phyloP scores from a whole-genome alignment of 129 eudicot genomes.

The Flaveria sonorensis region DNA sequence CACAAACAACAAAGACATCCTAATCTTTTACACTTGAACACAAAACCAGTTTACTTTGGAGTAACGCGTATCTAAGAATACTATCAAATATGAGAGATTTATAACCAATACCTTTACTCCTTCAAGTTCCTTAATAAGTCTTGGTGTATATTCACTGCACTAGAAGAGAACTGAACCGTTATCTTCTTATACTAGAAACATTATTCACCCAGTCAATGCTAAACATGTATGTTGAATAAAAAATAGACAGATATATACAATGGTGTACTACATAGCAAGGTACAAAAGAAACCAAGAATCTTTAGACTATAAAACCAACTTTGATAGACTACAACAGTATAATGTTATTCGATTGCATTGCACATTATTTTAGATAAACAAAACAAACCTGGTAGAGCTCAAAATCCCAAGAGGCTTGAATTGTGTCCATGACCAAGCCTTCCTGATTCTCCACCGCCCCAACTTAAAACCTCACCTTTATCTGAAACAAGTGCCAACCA shows the following conservation, averaged over 20 bases:
- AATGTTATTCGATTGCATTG: background rate
- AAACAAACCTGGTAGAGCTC: constrained; percentile 59
- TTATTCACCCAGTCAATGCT: constrained; percentile 4
- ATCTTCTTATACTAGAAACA: background rate
- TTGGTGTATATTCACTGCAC: constrained; percentile 91
- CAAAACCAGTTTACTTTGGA: background rate
- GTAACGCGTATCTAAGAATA: background rate
- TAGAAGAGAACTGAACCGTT: background rate
- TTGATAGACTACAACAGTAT: background rate
- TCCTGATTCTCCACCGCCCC: constrained; percentile 95
- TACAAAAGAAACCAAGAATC: constrained; percentile 5
- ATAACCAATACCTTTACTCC: constrained; percentile 62
- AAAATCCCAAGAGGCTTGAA: constrained; percentile 71
- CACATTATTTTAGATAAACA: background rate
- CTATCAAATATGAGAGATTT: background rate
- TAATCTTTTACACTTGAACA: background rate
- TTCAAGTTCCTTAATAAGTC: constrained; percentile 86
- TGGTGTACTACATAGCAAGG: background rate
- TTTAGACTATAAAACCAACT: background rate
- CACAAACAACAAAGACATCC: background rate
- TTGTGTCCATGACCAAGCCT: constrained; percentile 95
- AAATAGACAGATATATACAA: background rate
- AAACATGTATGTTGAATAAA: no score
- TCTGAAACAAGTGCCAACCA: constrained; percentile 45
- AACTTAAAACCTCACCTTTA: constrained; percentile 78